Conservation (phyloP, 805 yeast species). For the Kodamaea kakaduensis region DNA sequence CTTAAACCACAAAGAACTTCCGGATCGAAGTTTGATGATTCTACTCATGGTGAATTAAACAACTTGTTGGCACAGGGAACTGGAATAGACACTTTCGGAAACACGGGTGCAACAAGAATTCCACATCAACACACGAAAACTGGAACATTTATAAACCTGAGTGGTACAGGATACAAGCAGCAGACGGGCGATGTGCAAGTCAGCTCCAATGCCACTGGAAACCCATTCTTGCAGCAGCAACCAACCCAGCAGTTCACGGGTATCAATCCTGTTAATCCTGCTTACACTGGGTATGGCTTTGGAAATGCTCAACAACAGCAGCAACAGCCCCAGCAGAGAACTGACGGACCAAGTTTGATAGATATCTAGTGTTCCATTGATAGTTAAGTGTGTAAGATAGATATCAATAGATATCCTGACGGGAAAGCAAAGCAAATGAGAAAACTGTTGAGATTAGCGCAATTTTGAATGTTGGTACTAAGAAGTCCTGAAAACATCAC, state of each 20-base stretch:
- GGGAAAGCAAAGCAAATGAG: no score
- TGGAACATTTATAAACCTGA: constrained; percentile 76
- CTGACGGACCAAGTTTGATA: constrained; percentile 44
- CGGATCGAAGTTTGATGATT: constrained; percentile 36
- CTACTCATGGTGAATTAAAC: constrained; percentile 64
- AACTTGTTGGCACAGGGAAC: constrained; percentile 78
- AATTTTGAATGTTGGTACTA: no score
- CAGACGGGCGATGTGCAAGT: constrained; percentile 31
- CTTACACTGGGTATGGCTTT: constrained; percentile 91
- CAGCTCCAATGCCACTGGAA: constrained; percentile 42
- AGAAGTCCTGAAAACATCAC: no score
- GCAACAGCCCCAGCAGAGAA: constrained; percentile 24
- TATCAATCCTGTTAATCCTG: constrained; percentile 73
- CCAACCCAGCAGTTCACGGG: constrained; percentile 23
- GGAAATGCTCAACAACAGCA: constrained; percentile 61
- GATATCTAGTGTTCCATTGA: constrained; percentile 32
- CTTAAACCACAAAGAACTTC: constrained; percentile 25
- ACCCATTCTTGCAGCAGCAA: constrained; percentile 48
- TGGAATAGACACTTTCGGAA: constrained; percentile 91
- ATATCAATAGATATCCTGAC: no score
- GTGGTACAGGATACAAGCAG: constrained; percentile 77
- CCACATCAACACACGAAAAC: constrained; percentile 92
- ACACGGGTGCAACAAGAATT: constrained; percentile 75
- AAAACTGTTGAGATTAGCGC: no score
- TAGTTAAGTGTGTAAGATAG: no score